phyloP scores from a whole-genome alignment of 1,284 basidiomycete genomes.

The Boletus sp. region DNA sequence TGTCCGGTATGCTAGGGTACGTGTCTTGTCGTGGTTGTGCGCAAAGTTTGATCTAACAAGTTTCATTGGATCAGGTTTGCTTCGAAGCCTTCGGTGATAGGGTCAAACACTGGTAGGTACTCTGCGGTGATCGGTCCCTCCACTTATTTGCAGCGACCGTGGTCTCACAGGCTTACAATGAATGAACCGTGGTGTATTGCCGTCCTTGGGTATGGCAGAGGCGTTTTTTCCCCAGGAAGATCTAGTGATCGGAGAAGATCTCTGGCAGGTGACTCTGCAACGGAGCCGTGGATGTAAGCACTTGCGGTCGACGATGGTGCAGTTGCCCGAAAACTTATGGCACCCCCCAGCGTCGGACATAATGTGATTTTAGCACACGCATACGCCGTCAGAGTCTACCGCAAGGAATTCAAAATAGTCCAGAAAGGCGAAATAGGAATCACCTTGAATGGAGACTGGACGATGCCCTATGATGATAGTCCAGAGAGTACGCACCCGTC shows the following conservation, averaged over 20 bases:
- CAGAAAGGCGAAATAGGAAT: constrained; percentile 72
- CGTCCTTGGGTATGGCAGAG: constrained; percentile 68
- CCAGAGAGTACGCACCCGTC: constrained; percentile 55
- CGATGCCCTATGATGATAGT: constrained; percentile 63
- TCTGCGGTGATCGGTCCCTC: constrained; percentile 6
- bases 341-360: constrained; percentile 62
- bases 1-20: constrained; percentile 65
- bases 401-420: constrained; percentile 56
- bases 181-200: constrained; percentile 79
- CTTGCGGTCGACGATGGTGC: constrained; percentile 10
- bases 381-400: constrained; percentile 65
- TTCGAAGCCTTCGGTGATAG: constrained; percentile 76
- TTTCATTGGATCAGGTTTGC: constrained; percentile 46
- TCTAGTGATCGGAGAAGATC: constrained; percentile 61
- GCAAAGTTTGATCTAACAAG: constrained; percentile 7
- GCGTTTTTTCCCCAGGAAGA: constrained; percentile 69
- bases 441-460: constrained; percentile 75
- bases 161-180: constrained; percentile 56
- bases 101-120: constrained; percentile 69
- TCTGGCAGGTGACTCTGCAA: constrained; percentile 60
- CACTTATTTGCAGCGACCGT: constrained; percentile 13
- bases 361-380: constrained; percentile 72
- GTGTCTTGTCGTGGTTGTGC: constrained; percentile 13
- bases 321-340: constrained; percentile 2
- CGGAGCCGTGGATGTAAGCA: constrained; percentile 76